A percentile compares a stretch with the other conserved stretches of the same genome.
phyloP scores from a whole-genome alignment of 371 early-diverging fungal species.

The Capniomyces stellatus region DNA sequence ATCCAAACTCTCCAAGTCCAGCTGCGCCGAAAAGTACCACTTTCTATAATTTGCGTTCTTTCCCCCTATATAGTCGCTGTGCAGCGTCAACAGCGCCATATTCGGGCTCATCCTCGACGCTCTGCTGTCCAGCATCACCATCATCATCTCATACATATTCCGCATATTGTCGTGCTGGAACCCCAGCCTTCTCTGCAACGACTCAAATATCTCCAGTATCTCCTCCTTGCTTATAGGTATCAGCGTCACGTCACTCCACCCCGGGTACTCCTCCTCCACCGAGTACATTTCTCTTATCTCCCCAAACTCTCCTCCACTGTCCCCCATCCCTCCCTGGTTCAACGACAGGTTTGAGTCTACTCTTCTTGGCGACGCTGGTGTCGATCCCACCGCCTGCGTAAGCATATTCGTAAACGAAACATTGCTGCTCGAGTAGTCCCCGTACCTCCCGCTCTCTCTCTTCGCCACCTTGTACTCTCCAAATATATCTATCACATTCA shows the following conservation, averaged over 20 bases:
- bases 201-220: slow-evolving; percentile 41
- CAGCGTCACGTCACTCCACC: slow-evolving; percentile 42
- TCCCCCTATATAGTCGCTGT: slow-evolving; percentile 76
- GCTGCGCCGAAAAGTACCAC: slow-evolving; percentile 71
- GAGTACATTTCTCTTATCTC: slow-evolving; percentile 20
- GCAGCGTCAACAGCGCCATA: slow-evolving; percentile 54
- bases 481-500: slow-evolving; percentile 36
- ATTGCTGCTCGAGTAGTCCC: slow-evolving; percentile 46
- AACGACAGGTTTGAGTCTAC: slow-evolving; percentile 36
- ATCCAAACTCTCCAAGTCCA: slow-evolving; percentile 43
- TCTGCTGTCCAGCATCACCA: slow-evolving; percentile 70
- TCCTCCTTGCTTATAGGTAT: slow-evolving; percentile 46
- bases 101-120: slow-evolving; percentile 57
- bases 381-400: not conserved
- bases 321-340: slow-evolving; percentile 28
- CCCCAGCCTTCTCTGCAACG: slow-evolving; percentile 45
- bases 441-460: slow-evolving; percentile 49
- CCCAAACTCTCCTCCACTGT: slow-evolving; percentile 23
- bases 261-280: slow-evolving; percentile 38
- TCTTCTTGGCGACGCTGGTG: slow-evolving; percentile 13
- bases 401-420: slow-evolving; percentile 52
- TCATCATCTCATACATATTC: slow-evolving; percentile 59
- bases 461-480: slow-evolving; percentile 28
- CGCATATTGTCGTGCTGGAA: slow-evolving; percentile 63
- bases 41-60: slow-evolving; percentile 65